Percentiles rank a stretch among this genome's conserved stretches.
Evolutionary conservation across 768 basidiomycete genomes (phyloP).

Genomic region (Suillus tomentosus): DNA sequence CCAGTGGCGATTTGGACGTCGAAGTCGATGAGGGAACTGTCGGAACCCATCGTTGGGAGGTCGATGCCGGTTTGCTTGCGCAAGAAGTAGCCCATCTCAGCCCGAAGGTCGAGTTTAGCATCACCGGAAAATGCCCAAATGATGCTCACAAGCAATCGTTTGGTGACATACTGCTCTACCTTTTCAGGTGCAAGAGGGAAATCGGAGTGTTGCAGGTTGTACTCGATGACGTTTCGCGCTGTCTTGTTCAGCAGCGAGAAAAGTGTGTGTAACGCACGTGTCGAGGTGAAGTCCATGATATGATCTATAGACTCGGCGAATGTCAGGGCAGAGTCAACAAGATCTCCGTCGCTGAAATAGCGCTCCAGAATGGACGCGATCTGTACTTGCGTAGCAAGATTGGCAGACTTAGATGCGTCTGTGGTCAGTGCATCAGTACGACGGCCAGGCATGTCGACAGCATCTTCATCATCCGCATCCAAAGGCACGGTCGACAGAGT

Average conservation of each 20-base stretch:
- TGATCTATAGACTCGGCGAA: constrained; percentile 89
- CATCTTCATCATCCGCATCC: constrained; percentile 89
- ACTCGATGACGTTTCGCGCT: constrained; percentile 88
- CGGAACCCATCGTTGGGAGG: constrained; percentile 72
- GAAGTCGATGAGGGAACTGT: constrained; percentile 89
- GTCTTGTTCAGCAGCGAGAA: constrained; percentile 98
- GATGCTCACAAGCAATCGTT: constrained; percentile 86
- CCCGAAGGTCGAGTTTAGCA: constrained; percentile 85
- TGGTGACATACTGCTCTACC: constrained; percentile 88
- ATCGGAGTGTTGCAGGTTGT: constrained; percentile 92
- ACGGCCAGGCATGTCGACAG: constrained; percentile 59
- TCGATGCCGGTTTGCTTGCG: constrained; percentile 87
- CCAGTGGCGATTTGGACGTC: constrained; percentile 87
- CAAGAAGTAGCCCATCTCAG: constrained; percentile 87
- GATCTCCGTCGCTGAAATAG: constrained; percentile 80
- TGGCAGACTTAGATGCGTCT: constrained; percentile 57
- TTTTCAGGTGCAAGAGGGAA: constrained; percentile 87
- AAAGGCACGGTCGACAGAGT: constrained; percentile 74
- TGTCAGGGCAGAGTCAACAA: constrained; percentile 76
- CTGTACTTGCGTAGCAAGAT: constrained; percentile 75
- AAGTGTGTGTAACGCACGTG: constrained; percentile 90
- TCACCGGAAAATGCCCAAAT: constrained; percentile 99
- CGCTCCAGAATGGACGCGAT: constrained; percentile 74
- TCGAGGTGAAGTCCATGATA: constrained; percentile 97
- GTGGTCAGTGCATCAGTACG: constrained; percentile 46